phyloP scores from a whole-genome alignment of 495 filamentous ascomycete genomes.

The Jackrogersella minutella region DNA sequence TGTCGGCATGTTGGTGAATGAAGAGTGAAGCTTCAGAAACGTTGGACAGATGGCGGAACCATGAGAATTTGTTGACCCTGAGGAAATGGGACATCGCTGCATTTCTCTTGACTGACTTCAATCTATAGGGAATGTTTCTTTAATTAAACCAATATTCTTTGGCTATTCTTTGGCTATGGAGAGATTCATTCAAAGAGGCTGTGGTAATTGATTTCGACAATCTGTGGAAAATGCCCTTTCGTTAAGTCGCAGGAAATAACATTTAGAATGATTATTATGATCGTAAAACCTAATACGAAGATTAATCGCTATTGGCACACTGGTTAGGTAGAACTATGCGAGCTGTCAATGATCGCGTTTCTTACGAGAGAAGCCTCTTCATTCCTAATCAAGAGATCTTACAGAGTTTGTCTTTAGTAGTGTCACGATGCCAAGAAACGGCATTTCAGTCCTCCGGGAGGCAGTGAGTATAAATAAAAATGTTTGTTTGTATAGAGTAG shows the following conservation, averaged over 20 bases:
- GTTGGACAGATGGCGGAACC: neutral
- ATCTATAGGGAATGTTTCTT: no score
- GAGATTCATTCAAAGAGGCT: no score
- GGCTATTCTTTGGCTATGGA: no score
- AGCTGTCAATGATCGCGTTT: neutral
- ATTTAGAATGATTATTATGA: no score
- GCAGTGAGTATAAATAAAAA: slow-evolving; percentile 20
- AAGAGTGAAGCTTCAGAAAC: slow-evolving; percentile 18
- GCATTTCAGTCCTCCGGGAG: slow-evolving; percentile 15
- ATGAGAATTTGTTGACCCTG: neutral
- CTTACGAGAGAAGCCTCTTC: neutral
- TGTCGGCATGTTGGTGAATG: slow-evolving; percentile 49
- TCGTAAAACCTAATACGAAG: no score
- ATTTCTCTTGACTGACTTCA: no score
- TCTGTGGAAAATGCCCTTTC: no score
- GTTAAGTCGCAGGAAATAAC: no score
- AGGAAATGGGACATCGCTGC: neutral
- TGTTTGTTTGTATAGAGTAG: neutral
- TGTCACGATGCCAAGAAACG: slow-evolving; percentile 20
- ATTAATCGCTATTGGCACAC: no score
- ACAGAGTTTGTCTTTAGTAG: neutral
- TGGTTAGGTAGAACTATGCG: neutral
- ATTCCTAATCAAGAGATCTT: slow-evolving; percentile 1
- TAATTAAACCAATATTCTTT: no score
- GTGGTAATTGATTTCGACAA: neutral